phyloP scores from a whole-genome alignment of 2,329 filamentous ascomycete genomes.

The Geosmithia flava region DNA sequence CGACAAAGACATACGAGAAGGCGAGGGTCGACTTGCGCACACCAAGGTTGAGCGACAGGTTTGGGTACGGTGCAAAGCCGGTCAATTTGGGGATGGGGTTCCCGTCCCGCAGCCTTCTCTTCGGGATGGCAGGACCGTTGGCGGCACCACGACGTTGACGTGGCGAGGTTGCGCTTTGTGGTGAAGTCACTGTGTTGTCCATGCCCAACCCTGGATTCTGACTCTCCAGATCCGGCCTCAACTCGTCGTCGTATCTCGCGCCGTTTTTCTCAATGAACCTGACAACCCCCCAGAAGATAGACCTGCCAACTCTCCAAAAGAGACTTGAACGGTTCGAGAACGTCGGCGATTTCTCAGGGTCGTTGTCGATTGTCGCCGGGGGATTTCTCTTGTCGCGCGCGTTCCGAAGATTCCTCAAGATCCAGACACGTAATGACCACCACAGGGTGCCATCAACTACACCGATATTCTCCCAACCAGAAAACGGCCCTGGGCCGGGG shows the following conservation, averaged over 20 bases:
- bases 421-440: neutral
- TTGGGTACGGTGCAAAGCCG: constrained; percentile 1
- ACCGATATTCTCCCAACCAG: neutral
- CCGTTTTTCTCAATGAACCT: neutral
- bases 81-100: neutral
- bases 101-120: neutral
- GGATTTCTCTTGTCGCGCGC: neutral
- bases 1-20: neutral
- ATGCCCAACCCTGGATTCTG: neutral
- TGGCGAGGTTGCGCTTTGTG: neutral
- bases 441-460: neutral
- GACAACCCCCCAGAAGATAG: neutral
- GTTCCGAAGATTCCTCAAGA: neutral
- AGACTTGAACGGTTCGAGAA: neutral
- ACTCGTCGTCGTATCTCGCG: neutral
- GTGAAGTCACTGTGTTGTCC: neutral
- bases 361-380: neutral
- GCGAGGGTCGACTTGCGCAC: neutral
- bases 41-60: constrained; percentile 2
- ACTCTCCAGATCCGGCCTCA: neutral
- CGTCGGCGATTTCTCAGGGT: neutral
- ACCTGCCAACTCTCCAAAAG: no score
- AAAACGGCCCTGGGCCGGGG: neutral
- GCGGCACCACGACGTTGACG: neutral
- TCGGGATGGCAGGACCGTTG: neutral